phyloP scores from a whole-genome alignment of 2,329 filamentous ascomycete genomes.

The Escovopsis sp. region DNA sequence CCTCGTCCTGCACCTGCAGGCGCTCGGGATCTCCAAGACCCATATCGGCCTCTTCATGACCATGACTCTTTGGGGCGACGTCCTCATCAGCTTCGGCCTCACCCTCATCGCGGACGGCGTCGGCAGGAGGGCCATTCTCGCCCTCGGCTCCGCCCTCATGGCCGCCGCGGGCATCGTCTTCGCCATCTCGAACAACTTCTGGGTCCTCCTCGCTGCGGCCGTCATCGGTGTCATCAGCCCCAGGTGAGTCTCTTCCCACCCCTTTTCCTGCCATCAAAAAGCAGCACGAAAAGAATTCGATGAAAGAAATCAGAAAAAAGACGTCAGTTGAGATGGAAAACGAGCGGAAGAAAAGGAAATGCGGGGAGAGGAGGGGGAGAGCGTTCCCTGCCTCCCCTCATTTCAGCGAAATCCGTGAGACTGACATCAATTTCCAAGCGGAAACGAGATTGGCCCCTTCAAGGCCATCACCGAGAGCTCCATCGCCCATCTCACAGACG shows the following conservation, averaged over 20 bases:
- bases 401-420: too few relatives aligned
- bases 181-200: constrained; percentile 36
- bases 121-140: constrained; percentile 38
- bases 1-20: constrained; percentile 38
- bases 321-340: too few relatives aligned
- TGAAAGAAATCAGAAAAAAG: too few relatives aligned
- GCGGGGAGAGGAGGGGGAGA: too few relatives aligned
- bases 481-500: constrained; percentile 37
- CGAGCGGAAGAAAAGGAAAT: too few relatives aligned
- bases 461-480: constrained; percentile 46
- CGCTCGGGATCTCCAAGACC: constrained; percentile 32
- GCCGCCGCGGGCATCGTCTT: constrained; percentile 39
- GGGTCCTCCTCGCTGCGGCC: constrained; percentile 40
- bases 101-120: constrained; percentile 42
- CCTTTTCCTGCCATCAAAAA: too few relatives aligned
- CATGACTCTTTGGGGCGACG: constrained; percentile 44
- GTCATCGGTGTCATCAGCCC: constrained; percentile 48
- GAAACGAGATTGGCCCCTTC: constrained; percentile 49
- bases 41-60: constrained; percentile 51
- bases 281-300: too few relatives aligned
- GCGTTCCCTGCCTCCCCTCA: too few relatives aligned
- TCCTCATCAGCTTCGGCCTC: constrained; percentile 40
- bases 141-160: constrained; percentile 40
- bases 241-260: background rate
- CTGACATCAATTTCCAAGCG: constrained; percentile 20